Evolutionary conservation across 306 rosid species (phyloP), one percentile per base, ranked within the genome.

Genomic region (Hippophae tibetana): DNA sequence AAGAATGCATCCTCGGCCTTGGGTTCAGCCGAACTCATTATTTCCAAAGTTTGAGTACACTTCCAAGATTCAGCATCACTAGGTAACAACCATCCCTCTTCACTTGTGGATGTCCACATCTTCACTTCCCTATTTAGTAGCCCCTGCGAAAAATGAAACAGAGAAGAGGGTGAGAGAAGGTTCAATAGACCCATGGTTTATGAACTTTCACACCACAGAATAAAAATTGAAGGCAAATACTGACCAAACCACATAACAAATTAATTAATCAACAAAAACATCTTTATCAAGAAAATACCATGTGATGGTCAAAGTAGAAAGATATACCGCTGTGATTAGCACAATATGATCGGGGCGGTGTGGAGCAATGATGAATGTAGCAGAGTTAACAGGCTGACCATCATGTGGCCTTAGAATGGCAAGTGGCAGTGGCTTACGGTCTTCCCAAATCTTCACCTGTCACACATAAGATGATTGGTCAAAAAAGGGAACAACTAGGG

Each of bases 381-480:
- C 87, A 25, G 87, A 84, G 77, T 74, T 72, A 56, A 84, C 87
- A 52, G 92, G 87, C 57, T 58, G 74, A 42, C 92, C 85, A 74
- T 79, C 85, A 62, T 84, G 83, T 9, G 87, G 92, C 68, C 77
- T 79, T 57, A 84, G 26, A 57, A 84, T 78, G 58, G 92, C 80
- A 61, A 81, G 81, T 11, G 85, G 87, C 3, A 68, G 47, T 56
- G 78, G 65, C 72, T 74, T 84, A 6, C 83, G 83, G 73, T 84
- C 92, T 70, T 72, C 92, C 92, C 92, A 84, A 67, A 84, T 76
- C 78, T 81, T 84, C 73, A 84, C 83, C 92, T 84, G 82, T 76
- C 56, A 46, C 56, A 73, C 56, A 73, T 13, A 63, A 61, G 65
- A 54, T 44, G 47, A 64, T 46, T n/a, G 43, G 56, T 27, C 73